Evolutionary conservation across 768 basidiomycete genomes (phyloP).

Genomic region (Boletus rubroflammeus): DNA sequence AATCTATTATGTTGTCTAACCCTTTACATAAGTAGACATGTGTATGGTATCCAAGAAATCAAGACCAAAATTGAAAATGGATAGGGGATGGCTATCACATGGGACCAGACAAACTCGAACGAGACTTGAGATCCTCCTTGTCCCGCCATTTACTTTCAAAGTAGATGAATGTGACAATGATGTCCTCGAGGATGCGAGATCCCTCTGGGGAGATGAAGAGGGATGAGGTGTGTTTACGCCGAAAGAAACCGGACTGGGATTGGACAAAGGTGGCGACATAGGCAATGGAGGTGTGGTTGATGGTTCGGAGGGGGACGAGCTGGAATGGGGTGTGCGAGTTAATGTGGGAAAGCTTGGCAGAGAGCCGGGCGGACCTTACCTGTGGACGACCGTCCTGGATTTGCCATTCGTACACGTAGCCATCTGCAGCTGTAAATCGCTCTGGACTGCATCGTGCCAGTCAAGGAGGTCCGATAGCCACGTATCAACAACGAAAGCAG

Average conservation of each 20-base stretch:
- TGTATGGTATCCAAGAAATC: background rate
- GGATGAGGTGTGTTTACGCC: slow-evolving; percentile 17
- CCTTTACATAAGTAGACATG: background rate
- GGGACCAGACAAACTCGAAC: slow-evolving; percentile 1
- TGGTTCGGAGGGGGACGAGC: slow-evolving; percentile 24
- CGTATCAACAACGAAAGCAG: background rate
- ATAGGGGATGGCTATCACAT: background rate
- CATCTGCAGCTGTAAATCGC: slow-evolving; percentile 23
- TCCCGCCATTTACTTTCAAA: slow-evolving; percentile 32
- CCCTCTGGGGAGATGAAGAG: slow-evolving; percentile 30
- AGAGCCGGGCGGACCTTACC: slow-evolving; percentile 5
- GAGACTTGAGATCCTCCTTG: slow-evolving; percentile 16
- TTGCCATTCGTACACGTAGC: slow-evolving; percentile 28
- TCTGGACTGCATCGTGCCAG: slow-evolving; percentile 19
- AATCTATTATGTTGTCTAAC: background rate
- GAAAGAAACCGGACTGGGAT: slow-evolving; percentile 11
- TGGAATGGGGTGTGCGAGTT: background rate
- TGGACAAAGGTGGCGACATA: slow-evolving; percentile 29
- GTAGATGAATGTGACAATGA: slow-evolving; percentile 35
- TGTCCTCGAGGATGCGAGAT: slow-evolving; percentile 32
- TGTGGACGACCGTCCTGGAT: slow-evolving; percentile 21
- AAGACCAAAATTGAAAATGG: background rate
- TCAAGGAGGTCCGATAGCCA: background rate
- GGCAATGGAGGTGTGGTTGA: background rate
- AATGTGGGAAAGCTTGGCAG: background rate